Evolutionary conservation across 1,139 yeast genomes (phyloP).

Genomic region (Debaryomyces singareniensis): DNA sequence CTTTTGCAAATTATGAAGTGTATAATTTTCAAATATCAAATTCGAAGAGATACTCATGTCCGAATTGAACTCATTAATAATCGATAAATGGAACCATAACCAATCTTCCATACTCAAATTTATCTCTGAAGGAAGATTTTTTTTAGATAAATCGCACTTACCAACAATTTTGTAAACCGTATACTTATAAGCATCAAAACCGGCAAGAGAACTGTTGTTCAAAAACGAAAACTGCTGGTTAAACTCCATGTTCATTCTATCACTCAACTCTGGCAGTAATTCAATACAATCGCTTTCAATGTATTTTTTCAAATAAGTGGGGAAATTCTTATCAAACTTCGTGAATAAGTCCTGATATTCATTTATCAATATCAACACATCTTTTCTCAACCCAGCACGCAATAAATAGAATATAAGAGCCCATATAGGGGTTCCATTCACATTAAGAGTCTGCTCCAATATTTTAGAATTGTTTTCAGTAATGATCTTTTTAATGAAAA

Average conservation of each 20-base stretch:
- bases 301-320: conserved; percentile 69
- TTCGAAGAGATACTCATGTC: conserved; percentile 28
- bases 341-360: conserved; percentile 50
- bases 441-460: conserved; percentile 31
- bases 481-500: conserved; percentile 53
- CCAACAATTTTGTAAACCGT: conserved; percentile 91
- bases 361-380: conserved; percentile 50
- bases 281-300: conserved; percentile 47
- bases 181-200: conserved; percentile 81
- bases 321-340: conserved; percentile 81
- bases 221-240: conserved; percentile 76
- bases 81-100: conserved; percentile 88
- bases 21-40: conserved; percentile 66
- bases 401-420: conserved; percentile 78
- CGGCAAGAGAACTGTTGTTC: conserved; percentile 40
- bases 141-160: conserved; percentile 76
- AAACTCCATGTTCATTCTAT: conserved; percentile 73
- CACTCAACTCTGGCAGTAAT: conserved; percentile 62
- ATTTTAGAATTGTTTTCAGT: conserved; percentile 31
- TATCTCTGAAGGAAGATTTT: conserved; percentile 65
- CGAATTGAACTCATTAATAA: conserved; percentile 50
- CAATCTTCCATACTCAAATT: conserved; percentile 89
- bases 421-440: conserved; percentile 90
- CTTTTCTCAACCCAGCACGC: conserved; percentile 76
- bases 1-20: conserved; percentile 68